Evolutionary conservation across 805 yeast species (phyloP).

Genomic region (Nematodospora valgi): DNA sequence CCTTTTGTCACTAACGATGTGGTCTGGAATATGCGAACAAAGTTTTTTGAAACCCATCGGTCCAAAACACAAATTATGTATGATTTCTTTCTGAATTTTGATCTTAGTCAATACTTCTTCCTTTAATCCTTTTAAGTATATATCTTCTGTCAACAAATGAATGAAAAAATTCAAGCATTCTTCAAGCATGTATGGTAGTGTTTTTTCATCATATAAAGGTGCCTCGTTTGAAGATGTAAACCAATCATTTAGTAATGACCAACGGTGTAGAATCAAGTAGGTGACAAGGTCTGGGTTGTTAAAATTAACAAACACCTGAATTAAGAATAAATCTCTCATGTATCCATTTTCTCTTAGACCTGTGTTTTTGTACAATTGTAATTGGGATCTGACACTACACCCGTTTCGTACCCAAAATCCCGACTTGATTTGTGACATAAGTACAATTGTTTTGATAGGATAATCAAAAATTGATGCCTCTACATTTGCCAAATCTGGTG

Average conservation of each 20-base stretch:
- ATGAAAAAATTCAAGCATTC: conserved; percentile 72
- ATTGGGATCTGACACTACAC: conserved; percentile 70
- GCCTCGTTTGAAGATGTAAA: conserved; percentile 6
- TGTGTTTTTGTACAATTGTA: conserved; percentile 72
- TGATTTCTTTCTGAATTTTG: conserved; percentile 64
- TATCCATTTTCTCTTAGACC: conserved; percentile 82
- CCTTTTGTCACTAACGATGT: conserved; percentile 63
- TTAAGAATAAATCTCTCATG: conserved; percentile 69
- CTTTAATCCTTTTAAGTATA: conserved; percentile 48
- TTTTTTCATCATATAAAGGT: conserved; percentile 42
- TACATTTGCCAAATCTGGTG: conserved; percentile 5
- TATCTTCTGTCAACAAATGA: conserved; percentile 63
- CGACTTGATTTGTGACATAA: conserved; percentile 78
- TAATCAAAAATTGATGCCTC: conserved; percentile 54
- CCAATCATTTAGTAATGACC: conserved; percentile 53
- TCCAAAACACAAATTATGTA: conserved; percentile 78
- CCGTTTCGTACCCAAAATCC: conserved; percentile 98
- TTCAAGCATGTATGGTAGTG: conserved; percentile 65
- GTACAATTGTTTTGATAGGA: conserved; percentile 71
- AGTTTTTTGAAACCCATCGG: conserved; percentile 70
- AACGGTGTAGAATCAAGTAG: conserved; percentile 59
- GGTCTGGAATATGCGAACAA: conserved; percentile 69
- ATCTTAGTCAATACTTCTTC: conserved; percentile 48
- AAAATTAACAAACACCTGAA: conserved; percentile 58
- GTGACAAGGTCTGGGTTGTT: conserved; percentile 54